Evolutionary conservation across 2,329 filamentous ascomycete species (phyloP), one percentile per base, ranked within the genome.

Genomic region (Mycosphaerelloides madeirae): DNA sequence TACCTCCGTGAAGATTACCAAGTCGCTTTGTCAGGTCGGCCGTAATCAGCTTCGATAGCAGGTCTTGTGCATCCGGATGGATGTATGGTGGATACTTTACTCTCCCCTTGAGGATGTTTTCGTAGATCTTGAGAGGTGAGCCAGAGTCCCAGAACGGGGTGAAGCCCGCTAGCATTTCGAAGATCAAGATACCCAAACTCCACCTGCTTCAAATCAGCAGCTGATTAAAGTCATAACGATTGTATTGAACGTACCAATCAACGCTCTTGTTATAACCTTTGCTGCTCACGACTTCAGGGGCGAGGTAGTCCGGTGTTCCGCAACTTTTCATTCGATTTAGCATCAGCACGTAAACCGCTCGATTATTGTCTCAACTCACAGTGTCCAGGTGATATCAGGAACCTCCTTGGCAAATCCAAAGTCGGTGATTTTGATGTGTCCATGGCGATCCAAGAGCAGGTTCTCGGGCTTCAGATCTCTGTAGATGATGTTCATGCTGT

Each of bases 211-310:
- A 25, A n/a, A 40, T 52, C 32, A 49, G 29, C 29, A 44, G 34
- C 35, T 12, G 29, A 31, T 9, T 5, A 22, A 25, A 3, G 15
- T 12, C 33, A 19, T 15, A 38, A 25, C 7, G 14, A 4, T 11
- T 29, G 11, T 12, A 48, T 18, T 16, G 4, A 35, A 71, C 86
- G 72, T 72, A 96, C 93, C 93, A 98, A 66, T 98, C 93, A 14
- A 98, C 93, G 31, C 91, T 96, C 68, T 97, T 98, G 75, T 98
- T 98, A 75, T 98, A 98, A 41, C 93, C 93, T 71, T 97, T 97
- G 67, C 91, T 96, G 48, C 89, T 90, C n/a, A 98, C 93, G 12
- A 98, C 93, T 70, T 98, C 93, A 0, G 93, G 93, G 1, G 93
- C 93, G 29, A 98, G 80, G 65, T 98, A 98, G 69, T 98, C 93